Evolutionary conservation across 805 yeast genomes (phyloP), one percentile per base, ranked within the genome.

Genomic region (Jamesozyma gamospora): DNA sequence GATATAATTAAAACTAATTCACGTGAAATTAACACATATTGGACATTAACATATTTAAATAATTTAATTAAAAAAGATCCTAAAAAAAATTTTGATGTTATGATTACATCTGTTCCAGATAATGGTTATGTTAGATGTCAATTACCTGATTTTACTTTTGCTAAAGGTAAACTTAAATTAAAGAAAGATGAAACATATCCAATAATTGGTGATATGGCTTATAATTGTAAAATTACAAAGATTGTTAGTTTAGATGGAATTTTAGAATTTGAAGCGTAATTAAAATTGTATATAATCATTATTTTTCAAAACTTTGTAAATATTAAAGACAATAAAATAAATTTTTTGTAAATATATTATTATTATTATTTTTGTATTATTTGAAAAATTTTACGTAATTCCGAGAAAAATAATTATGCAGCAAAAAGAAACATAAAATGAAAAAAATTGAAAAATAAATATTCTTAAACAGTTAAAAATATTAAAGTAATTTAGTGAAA

Each of bases 201-300:
- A 18, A 54, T 50, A 11, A 65, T 73, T 28, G 79, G 79, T 1
- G 72, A 70, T 35, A 41, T 58, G 0, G 49, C 72, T 4, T 60
- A 55, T 7, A 58, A 60, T 36, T 69, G 72, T 24, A 50, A 48
- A 16, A 60, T 73, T 14, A 58, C 56, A 13, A 67, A 61, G 32
- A 54, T 72, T 3, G 74, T 71, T 44, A 58, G 69, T 29, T 47
- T 72, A 21, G 72, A 66, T 14, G 72, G 73, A 9, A 45, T 51
- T 5, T 52, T 73, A 28, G 53, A 62, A n/a, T 16, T 44, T 17
- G 31, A 37, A 28, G 36, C 4, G 27, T 27, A 34, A 13, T 4
- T 21, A 14, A 14, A n/a, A n/a, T n/a, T n/a, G n/a, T n/a, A n/a
- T n/a, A n/a, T n/a, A n/a, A n/a, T n/a, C n/a, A n/a, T n/a, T n/a